These are phyloP conservation scores for Pichia sp. DNA, from an alignment of 1,139 yeast genomes.

Conservation along the genomic window DNA sequence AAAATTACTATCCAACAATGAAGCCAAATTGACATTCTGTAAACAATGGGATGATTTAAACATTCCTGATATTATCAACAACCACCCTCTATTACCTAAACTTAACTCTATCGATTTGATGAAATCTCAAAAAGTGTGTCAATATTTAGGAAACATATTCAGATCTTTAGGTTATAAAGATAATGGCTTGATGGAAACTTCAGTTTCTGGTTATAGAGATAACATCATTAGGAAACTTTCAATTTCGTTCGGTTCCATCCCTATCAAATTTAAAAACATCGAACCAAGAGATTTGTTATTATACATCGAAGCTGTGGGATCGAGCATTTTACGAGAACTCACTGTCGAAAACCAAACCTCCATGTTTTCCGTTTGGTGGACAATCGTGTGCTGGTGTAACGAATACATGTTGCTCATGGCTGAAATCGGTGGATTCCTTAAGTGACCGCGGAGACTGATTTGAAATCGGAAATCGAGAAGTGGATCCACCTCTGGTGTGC, in stretches of 20 bases:
- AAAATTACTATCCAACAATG: slow-evolving; percentile 49
- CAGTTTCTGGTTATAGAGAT: neutral
- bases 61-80: slow-evolving; percentile 3
- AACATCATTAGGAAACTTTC: slow-evolving; percentile 4
- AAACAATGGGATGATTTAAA: slow-evolving; percentile 7
- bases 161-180: neutral
- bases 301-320: slow-evolving; percentile 29
- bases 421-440: slow-evolving; percentile 60
- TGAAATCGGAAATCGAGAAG: neutral
- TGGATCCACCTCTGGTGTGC: neutral
- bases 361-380: slow-evolving; percentile 79
- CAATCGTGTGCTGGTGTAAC: slow-evolving; percentile 72
- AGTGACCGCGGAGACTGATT: neutral
- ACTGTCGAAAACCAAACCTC: slow-evolving; percentile 17
- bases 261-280: slow-evolving; percentile 43
- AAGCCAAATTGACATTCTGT: slow-evolving; percentile 7
- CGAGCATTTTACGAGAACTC: slow-evolving; percentile 22
- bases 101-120: neutral
- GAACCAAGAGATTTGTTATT: slow-evolving; percentile 59
- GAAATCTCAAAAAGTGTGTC: neutral
- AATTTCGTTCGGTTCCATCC: slow-evolving; percentile 40
- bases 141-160: neutral
- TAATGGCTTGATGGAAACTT: neutral
- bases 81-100: slow-evolving; percentile 1
- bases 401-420: slow-evolving; percentile 71